Conservation (phyloP, 176 grass and related monocot genomes). For the Rhipidocladum racemiflorum region DNA sequence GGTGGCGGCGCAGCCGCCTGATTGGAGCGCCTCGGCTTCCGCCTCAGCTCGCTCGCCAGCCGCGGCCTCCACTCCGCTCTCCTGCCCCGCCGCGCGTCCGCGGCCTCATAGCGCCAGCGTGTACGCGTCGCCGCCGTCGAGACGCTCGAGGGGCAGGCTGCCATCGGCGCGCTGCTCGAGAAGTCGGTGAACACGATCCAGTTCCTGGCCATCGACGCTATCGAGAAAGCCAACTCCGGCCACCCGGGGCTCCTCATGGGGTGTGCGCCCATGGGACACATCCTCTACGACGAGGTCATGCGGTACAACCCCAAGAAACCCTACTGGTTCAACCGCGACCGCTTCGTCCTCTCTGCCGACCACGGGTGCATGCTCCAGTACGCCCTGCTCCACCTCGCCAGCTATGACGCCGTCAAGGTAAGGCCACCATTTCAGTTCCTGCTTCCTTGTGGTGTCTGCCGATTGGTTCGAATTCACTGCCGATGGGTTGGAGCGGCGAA, state of each 20-base stretch:
- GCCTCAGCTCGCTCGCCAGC: constrained; percentile 45
- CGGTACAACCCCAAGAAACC: constrained; percentile 98
- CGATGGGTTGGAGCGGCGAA: no score
- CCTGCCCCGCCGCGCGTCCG: constrained; percentile 24
- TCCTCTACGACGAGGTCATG: constrained; percentile 97
- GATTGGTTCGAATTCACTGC: no score
- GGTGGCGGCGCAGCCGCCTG: no score
- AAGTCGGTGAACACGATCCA: constrained; percentile 99
- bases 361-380: constrained; percentile 99
- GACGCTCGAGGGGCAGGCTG: constrained; percentile 42
- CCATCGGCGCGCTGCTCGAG: constrained; percentile 53
- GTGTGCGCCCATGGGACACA: constrained; percentile 85
- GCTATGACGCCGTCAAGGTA: constrained; percentile 94
- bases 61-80: constrained; percentile 38
- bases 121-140: constrained; percentile 53
- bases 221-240: constrained; percentile 92
- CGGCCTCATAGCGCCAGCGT: constrained; percentile 16
- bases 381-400: constrained; percentile 91
- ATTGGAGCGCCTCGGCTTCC: constrained; percentile 38
- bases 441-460: not conserved
- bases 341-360: constrained; percentile 92
- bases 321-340: constrained; percentile 98
- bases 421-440: not conserved
- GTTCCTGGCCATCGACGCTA: constrained; percentile 86
- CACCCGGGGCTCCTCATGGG: constrained; percentile 95